Evolutionary conservation across 2,329 filamentous ascomycete genomes (phyloP), one percentile per base, ranked within the genome.

Genomic region (Aspergillus fructus): DNA sequence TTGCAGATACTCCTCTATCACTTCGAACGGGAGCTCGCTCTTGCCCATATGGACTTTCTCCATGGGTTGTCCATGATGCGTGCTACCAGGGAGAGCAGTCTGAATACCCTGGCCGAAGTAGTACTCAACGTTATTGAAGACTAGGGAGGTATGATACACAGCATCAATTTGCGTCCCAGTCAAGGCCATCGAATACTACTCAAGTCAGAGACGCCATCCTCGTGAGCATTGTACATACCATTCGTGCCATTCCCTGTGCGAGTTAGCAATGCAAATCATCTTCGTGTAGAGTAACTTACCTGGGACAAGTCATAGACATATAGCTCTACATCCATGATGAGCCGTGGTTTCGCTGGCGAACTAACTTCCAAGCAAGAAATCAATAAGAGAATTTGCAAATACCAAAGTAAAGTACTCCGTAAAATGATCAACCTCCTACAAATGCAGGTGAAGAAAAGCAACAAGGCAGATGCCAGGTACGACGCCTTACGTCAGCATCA

Each of bases 71-170:
- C 93, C 94, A 67, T 97, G 88, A 71, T 97, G 93, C 1, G 92
- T 97, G 11, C 84, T 83, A 1, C 93, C 93, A 0, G 94, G 91
- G 9, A 79, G 77, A 59, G 93, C 91, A 53, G 87, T 87, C 66
- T 96, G 90, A 52, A 97, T 89, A 55, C 91, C 91, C 55, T 90
- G 87, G 59, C 96, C 93, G 65, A 93, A 97, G 67, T 93, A 86
- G 73, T 96, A 97, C 75, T 99, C 94, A 50, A 89, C 83, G n/a
- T 88, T 87, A 52, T 87, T 84, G 40, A 97, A 81, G 42, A 96
- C 88, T 53, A 99, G 87, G 0, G 93, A 91, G 0, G 94, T 97
- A 73, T 99, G 94, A 66, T 97, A 97, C 53, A 99, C 86, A 53
- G 94, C 94, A 73, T 97, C 93, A 49, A 97, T 90, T 52, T 89